Conservation (phyloP, 441 rosid species). For the Cnidoscolus chayamansa region DNA sequence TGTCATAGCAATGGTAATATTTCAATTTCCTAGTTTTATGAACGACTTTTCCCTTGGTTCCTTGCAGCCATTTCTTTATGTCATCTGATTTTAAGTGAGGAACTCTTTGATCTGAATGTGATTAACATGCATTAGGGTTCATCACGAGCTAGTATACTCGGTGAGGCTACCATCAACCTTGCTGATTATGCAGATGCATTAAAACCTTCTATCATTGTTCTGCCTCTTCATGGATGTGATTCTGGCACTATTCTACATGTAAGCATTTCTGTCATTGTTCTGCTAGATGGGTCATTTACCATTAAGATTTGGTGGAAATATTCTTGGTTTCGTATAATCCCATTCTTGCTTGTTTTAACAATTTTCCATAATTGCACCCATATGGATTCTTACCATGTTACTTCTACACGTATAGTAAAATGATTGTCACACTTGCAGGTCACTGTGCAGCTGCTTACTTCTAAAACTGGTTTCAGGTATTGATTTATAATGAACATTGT, state of each 20-base stretch:
- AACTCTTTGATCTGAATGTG: constrained; percentile 29
- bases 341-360: constrained; percentile 11
- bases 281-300: background rate
- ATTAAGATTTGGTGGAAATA: background rate
- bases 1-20: constrained; percentile 79
- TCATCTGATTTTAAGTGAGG: constrained; percentile 16
- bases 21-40: constrained; percentile 19
- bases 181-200: constrained; percentile 90
- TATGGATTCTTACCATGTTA: constrained; percentile 11
- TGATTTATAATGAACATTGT: constrained; percentile 21
- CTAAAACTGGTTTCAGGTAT: constrained; percentile 96
- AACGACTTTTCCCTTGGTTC: constrained; percentile 11
- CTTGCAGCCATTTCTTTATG: background rate
- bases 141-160: constrained; percentile 85
- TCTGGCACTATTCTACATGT: constrained; percentile 90
- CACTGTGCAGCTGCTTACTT: constrained; percentile 92
- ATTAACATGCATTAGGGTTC: constrained; percentile 64
- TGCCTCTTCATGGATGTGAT: constrained; percentile 88
- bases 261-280: constrained; percentile 42
- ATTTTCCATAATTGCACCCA: background rate
- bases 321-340: background rate
- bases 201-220: constrained; percentile 62
- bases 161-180: constrained; percentile 90
- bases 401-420: constrained; percentile 4
- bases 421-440: constrained; percentile 48